Evolutionary conservation across 1,139 yeast genomes (phyloP).

Genomic region (Kodamaea suecica): DNA sequence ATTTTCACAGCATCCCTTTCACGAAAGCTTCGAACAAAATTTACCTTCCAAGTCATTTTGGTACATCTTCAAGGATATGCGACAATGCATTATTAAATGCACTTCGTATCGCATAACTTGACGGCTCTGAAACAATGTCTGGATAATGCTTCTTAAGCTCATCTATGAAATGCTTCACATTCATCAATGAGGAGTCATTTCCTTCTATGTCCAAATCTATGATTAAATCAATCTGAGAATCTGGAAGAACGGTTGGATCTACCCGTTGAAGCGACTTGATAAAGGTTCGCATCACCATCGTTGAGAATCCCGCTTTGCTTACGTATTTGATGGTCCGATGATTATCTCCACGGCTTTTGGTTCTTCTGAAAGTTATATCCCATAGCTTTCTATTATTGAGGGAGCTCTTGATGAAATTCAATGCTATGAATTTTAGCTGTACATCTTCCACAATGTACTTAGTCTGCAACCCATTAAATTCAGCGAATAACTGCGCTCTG

Average conservation of each 20-base stretch:
- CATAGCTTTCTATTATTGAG: conserved; percentile 30
- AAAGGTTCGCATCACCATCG: conserved; percentile 67
- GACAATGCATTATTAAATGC: neutral
- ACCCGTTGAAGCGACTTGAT: conserved; percentile 64
- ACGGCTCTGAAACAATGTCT: neutral
- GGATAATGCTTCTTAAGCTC: conserved; percentile 34
- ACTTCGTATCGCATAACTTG: neutral
- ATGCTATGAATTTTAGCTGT: conserved; percentile 51
- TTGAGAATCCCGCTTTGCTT: conserved; percentile 38
- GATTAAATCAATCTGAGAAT: conserved; percentile 58
- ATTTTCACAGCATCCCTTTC: too few species aligned
- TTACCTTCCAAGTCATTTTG: too few species aligned
- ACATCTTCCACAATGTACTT: conserved; percentile 29
- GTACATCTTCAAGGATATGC: too few species aligned
- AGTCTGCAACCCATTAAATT: conserved; percentile 41
- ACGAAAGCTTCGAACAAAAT: too few species aligned
- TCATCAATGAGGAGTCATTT: conserved; percentile 49
- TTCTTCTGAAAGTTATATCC: conserved; percentile 55
- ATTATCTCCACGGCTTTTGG: conserved; percentile 71
- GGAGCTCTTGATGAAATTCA: conserved; percentile 53
- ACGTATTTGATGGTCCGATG: conserved; percentile 74
- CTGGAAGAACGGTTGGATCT: conserved; percentile 49
- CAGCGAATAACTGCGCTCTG: conserved; percentile 60
- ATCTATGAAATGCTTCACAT: conserved; percentile 54
- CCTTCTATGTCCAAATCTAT: conserved; percentile 50